phyloP scores from a whole-genome alignment of 2,329 filamentous ascomycete species.

The Colletotrichum australisinense region DNA sequence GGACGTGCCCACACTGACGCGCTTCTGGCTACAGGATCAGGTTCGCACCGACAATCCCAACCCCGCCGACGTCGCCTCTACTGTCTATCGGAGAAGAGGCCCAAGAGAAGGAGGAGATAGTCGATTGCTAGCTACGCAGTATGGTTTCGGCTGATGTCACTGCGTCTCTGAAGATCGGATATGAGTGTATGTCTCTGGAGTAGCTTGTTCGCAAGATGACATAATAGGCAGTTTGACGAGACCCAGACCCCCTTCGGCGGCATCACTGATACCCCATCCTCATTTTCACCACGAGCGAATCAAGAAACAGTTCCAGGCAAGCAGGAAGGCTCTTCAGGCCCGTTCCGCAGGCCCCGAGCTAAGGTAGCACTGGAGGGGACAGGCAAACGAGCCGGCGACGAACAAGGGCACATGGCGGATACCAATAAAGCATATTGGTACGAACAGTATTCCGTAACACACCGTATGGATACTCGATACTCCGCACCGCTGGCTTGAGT shows the following conservation, averaged over 20 bases:
- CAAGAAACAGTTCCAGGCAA: neutral
- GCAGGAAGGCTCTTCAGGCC: constrained; percentile 12
- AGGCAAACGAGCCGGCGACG: neutral
- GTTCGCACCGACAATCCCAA: constrained; percentile 6
- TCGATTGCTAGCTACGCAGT: neutral
- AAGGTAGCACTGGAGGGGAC: constrained; percentile 7
- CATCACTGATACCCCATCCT: constrained; percentile 13
- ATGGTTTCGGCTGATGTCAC: constrained; percentile 24
- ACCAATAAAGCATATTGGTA: constrained; percentile 21
- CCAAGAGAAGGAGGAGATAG: neutral
- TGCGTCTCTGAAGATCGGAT: neutral
- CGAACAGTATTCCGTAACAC: neutral
- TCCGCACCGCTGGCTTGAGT: constrained; percentile 17
- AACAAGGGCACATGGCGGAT: constrained; percentile 20
- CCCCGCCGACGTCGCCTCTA: neutral
- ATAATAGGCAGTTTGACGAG: constrained; percentile 14
- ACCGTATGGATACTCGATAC: neutral
- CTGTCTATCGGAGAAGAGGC: neutral
- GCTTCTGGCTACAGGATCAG: constrained; percentile 10
- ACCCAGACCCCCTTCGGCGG: neutral
- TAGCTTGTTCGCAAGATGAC: constrained; percentile 3
- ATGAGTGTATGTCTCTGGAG: neutral
- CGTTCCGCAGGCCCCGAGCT: constrained; percentile 28
- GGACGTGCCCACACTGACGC: constrained; percentile 24
- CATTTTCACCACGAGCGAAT: constrained; percentile 9